A percentile compares a stretch with the other conserved stretches of the same genome.
Evolutionary conservation across 2,329 filamentous ascomycete genomes (phyloP).

Genomic region (Ophiostoma perfectum): DNA sequence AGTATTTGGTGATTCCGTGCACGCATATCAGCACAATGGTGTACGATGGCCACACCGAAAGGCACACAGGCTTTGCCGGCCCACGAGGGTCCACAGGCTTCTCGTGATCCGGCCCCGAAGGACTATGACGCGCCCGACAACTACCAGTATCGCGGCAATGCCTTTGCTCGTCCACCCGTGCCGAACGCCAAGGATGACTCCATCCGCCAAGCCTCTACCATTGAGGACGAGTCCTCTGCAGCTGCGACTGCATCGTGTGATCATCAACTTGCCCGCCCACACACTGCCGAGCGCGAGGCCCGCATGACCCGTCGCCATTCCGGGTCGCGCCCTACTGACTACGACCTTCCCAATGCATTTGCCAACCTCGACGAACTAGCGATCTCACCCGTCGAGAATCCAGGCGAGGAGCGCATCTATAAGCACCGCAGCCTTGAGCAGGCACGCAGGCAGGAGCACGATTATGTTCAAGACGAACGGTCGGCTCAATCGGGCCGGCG

Average conservation of each 20-base stretch:
- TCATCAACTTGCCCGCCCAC: neutral
- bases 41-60: neutral
- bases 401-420: constrained; percentile 35
- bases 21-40: neutral
- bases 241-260: neutral
- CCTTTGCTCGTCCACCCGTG: constrained; percentile 1
- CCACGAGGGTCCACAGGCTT: neutral
- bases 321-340: constrained; percentile 27
- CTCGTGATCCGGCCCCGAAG: neutral
- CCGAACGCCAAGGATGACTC: constrained; percentile 2
- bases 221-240: neutral
- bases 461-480: constrained; percentile 26
- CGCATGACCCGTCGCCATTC: constrained; percentile 25
- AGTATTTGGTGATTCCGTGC: neutral
- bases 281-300: constrained; percentile 12
- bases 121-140: constrained; percentile 5
- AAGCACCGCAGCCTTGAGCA: constrained; percentile 40
- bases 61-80: neutral
- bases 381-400: constrained; percentile 42
- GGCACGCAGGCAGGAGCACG: constrained; percentile 31
- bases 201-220: constrained; percentile 1
- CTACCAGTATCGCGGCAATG: neutral
- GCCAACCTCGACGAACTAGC: constrained; percentile 41
- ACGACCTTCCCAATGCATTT: constrained; percentile 38
- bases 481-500: constrained; percentile 8